Conservation (phyloP, 2,329 filamentous ascomycete genomes). For the Clarireedia hainanense region DNA sequence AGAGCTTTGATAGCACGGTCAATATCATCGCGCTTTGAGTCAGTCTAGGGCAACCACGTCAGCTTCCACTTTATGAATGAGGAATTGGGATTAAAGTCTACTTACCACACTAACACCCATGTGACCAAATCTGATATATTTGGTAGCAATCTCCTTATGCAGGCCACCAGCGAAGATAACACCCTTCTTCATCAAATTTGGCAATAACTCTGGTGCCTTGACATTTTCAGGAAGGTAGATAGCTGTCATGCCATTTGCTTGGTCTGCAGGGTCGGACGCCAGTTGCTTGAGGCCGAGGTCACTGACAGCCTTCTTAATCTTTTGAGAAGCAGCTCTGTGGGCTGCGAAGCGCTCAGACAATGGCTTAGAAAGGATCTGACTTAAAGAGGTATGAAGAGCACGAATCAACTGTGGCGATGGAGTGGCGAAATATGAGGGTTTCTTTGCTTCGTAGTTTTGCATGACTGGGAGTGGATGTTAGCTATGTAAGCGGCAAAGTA, state of each 20-base stretch:
- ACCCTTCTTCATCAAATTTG: constrained; percentile 75
- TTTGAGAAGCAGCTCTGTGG: constrained; percentile 73
- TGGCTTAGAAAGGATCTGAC: constrained; percentile 74
- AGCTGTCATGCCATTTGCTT: constrained; percentile 96
- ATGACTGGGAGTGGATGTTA: constrained; percentile 53
- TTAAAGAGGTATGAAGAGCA: constrained; percentile 82
- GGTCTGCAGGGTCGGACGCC: constrained; percentile 76
- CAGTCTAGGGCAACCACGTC: constrained; percentile 42
- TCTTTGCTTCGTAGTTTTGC: constrained; percentile 98
- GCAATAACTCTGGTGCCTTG: constrained; percentile 73
- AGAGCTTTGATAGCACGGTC: constrained; percentile 76
- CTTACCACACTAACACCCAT: constrained; percentile 88
- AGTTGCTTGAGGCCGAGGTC: constrained; percentile 83
- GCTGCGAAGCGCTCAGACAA: constrained; percentile 74
- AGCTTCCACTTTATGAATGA: background rate
- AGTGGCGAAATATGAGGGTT: constrained; percentile 95
- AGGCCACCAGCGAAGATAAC: constrained; percentile 92
- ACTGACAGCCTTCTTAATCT: constrained; percentile 74
- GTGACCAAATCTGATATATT: constrained; percentile 93
- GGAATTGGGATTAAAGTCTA: constrained; percentile 14
- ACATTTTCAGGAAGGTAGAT: constrained; percentile 88
- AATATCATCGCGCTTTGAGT: constrained; percentile 71
- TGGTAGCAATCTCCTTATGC: constrained; percentile 89
- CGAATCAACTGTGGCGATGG: constrained; percentile 90
- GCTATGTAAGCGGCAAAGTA: background rate